Percentiles rank a stretch among this genome's conserved stretches.
Conservation (phyloP, 768 basidiomycete species). For the Cyclocybe cylindracea region DNA sequence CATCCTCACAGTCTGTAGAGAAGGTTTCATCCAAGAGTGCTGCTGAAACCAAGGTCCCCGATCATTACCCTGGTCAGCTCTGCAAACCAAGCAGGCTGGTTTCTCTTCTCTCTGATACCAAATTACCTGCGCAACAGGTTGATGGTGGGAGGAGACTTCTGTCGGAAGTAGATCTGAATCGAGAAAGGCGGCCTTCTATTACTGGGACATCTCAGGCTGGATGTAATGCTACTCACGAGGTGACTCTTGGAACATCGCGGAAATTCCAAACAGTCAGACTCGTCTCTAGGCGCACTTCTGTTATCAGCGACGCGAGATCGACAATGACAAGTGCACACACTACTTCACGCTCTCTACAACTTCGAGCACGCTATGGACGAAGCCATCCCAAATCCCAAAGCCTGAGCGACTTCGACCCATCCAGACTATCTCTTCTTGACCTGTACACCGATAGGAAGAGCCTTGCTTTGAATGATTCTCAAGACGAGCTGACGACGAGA, state of each 20-base stretch:
- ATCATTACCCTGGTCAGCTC: conserved; percentile 1
- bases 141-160: conserved; percentile 1
- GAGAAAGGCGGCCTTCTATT: not conserved
- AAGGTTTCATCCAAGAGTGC: not conserved
- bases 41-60: not conserved
- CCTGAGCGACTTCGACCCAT: not conserved
- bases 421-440: conserved; percentile 1
- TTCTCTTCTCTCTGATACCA: too few relatives aligned
- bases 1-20: conserved; percentile 4
- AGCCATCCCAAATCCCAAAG: conserved; percentile 9
- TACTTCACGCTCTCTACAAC: conserved; percentile 13
- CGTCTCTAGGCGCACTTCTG: not conserved
- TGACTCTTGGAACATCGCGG: too few relatives aligned
- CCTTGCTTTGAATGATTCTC: not conserved
- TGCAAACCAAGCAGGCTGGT: not conserved
- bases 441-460: not conserved
- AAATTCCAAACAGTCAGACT: not conserved
- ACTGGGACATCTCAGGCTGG: not conserved
- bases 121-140: not conserved
- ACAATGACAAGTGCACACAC: not conserved
- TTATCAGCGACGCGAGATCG: too few relatives aligned
- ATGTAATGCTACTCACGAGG: not conserved
- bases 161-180: conserved; percentile 11
- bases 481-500: not conserved
- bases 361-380: conserved; percentile 2